Evolutionary conservation across 306 rosid genomes (phyloP).

Genomic region (Castanea crenata): DNA sequence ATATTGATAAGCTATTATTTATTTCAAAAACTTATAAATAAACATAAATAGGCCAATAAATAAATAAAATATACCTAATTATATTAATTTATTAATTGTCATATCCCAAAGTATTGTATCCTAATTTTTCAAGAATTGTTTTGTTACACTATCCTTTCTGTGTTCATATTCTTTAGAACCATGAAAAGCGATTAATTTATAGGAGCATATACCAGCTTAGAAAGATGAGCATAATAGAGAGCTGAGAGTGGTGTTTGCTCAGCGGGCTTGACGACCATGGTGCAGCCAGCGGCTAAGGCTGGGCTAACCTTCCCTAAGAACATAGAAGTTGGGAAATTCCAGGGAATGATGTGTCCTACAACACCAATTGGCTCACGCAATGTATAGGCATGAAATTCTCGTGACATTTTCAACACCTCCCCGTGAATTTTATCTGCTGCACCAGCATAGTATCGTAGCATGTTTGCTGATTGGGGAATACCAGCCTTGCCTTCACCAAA

Average conservation of each 20-base stretch:
- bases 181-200: not conserved
- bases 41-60: too few relatives aligned
- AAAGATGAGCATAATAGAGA: constrained; percentile 72
- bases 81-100: too few relatives aligned
- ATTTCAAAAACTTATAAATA: too few relatives aligned
- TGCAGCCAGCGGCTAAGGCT: constrained; percentile 86
- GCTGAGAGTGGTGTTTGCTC: constrained; percentile 92
- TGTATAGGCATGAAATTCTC: constrained; percentile 61
- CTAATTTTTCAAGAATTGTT: too few relatives aligned
- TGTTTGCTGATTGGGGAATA: constrained; percentile 44
- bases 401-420: constrained; percentile 51
- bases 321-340: constrained; percentile 73
- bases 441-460: constrained; percentile 74
- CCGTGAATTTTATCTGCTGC: constrained; percentile 94
- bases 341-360: constrained; percentile 83
- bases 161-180: not conserved
- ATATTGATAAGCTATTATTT: too few relatives aligned
- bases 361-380: constrained; percentile 80
- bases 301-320: constrained; percentile 59
- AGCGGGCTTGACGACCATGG: constrained; percentile 82
- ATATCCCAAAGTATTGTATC: too few relatives aligned
- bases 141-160: too few relatives aligned
- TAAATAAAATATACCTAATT: too few relatives aligned
- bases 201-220: constrained; percentile 47
- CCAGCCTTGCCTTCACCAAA: constrained; percentile 42